These are phyloP conservation scores for Cutaneotrichosporon mucoides DNA, from an alignment of 1,284 basidiomycete species.

Conservation along the genomic window DNA sequence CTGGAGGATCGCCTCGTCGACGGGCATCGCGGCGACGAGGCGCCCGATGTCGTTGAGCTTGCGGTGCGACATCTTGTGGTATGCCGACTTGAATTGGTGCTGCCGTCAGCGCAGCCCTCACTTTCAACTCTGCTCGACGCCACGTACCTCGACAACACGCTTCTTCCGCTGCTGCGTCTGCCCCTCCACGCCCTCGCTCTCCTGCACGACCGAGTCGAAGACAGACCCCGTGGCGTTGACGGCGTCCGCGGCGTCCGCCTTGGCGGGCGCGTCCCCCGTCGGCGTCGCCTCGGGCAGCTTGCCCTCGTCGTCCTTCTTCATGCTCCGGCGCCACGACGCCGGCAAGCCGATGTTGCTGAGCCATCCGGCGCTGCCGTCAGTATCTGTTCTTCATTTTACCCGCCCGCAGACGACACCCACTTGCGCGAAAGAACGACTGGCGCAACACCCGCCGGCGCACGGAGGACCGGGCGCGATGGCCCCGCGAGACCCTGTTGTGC, in stretches of 20 bases:
- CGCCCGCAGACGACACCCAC: background rate
- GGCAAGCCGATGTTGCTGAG: slow-evolving; percentile 11
- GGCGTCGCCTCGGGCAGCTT: background rate
- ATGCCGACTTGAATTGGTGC: slow-evolving; percentile 58
- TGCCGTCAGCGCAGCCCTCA: slow-evolving; percentile 6
- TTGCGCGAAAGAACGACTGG: background rate
- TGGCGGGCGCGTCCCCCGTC: background rate
- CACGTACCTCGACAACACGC: slow-evolving; percentile 4
- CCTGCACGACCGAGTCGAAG: slow-evolving; percentile 11
- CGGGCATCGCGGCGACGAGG: slow-evolving; percentile 82
- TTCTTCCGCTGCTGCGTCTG: slow-evolving; percentile 27
- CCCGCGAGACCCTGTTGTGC: slow-evolving; percentile 15
- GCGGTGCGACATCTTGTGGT: slow-evolving; percentile 88
- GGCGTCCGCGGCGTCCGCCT: background rate
- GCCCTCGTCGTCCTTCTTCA: slow-evolving; percentile 9
- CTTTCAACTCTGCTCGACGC: too few species aligned
- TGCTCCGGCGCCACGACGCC: slow-evolving; percentile 11
- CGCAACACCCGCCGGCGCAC: background rate
- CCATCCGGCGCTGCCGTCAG: background rate
- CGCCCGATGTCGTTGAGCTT: slow-evolving; percentile 84
- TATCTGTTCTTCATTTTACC: too few species aligned
- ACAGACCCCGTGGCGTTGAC: background rate
- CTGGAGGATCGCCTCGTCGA: slow-evolving; percentile 92
- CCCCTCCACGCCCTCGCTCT: slow-evolving; percentile 14
- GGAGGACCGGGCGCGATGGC: slow-evolving; percentile 15